Conservation (phyloP, 768 basidiomycete genomes). For the Tricholoma flavovirens region DNA sequence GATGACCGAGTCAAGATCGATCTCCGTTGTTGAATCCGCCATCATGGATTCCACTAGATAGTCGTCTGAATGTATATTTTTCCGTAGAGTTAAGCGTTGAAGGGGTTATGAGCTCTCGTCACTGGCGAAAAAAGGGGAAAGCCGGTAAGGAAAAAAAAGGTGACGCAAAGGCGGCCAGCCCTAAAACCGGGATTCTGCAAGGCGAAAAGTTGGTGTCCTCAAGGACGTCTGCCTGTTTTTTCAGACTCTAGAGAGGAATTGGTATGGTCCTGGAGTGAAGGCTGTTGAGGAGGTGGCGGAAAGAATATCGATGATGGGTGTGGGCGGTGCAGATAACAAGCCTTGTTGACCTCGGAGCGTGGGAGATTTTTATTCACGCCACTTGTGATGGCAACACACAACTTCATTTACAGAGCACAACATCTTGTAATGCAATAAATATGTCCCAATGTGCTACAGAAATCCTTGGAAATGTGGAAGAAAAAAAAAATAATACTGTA, state of each 20-base stretch:
- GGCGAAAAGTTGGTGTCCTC: not conserved
- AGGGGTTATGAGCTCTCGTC: constrained; percentile 8
- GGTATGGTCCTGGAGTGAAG: not conserved
- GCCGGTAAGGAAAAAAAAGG: constrained; percentile 13
- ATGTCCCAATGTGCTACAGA: not conserved
- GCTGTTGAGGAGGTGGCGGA: constrained; percentile 11
- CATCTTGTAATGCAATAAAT: not conserved
- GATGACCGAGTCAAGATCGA: constrained; percentile 99
- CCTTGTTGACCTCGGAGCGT: constrained; percentile 34
- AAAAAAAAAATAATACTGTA: not conserved
- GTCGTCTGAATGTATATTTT: constrained; percentile 7
- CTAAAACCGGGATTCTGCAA: not conserved
- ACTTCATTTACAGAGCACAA: constrained; percentile 2
- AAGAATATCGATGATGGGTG: constrained; percentile 38
- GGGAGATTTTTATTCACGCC: constrained; percentile 27
- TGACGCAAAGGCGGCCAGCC: constrained; percentile 5
- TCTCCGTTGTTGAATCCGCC: constrained; percentile 83
- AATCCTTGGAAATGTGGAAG: not conserved
- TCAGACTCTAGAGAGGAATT: constrained; percentile 1
- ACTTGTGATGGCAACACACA: constrained; percentile 7
- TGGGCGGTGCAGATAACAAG: constrained; percentile 43
- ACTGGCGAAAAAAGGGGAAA: constrained; percentile 5
- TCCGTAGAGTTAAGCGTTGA: constrained; percentile 4
- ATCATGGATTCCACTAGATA: constrained; percentile 32
- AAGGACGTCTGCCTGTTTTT: not conserved